Percentiles rank a stretch among this genome's conserved stretches.
Evolutionary conservation across 2,329 filamentous ascomycete species (phyloP).

Genomic region (Trichoderma polysporum): DNA sequence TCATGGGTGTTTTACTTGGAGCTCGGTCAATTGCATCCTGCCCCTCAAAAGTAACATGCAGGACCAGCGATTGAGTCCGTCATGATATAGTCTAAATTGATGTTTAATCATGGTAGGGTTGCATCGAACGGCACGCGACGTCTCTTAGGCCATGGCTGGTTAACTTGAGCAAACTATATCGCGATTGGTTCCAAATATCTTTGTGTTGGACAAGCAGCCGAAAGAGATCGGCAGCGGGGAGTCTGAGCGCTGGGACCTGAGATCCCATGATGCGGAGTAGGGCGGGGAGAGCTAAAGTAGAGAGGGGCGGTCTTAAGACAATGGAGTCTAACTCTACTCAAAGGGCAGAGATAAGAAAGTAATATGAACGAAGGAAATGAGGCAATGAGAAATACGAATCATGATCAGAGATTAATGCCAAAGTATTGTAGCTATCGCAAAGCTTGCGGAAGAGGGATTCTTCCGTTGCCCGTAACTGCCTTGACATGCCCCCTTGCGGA

Average conservation of each 20-base stretch:
- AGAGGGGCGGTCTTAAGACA: background rate
- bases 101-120: background rate
- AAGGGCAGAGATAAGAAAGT: background rate
- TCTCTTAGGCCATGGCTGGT: background rate
- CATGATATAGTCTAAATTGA: background rate
- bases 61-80: background rate
- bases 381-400: background rate
- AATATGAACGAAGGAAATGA: background rate
- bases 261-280: slow-evolving; percentile 16
- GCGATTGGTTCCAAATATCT: background rate
- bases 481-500: too few species aligned
- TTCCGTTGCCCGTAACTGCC: slow-evolving; percentile 11
- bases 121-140: slow-evolving; percentile 14
- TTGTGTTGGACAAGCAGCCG: background rate
- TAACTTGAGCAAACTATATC: background rate
- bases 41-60: background rate
- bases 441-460: background rate
- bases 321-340: background rate
- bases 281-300: background rate
- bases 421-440: background rate
- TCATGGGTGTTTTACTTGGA: background rate
- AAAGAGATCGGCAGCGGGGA: slow-evolving; percentile 3
- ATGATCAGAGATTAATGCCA: background rate
- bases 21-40: background rate
- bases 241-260: background rate